Percentiles rank a stretch among this genome's conserved stretches.
These are phyloP conservation scores for Lotus japonicus DNA, from an alignment of 306 rosid species.

Conservation along the genomic window DNA sequence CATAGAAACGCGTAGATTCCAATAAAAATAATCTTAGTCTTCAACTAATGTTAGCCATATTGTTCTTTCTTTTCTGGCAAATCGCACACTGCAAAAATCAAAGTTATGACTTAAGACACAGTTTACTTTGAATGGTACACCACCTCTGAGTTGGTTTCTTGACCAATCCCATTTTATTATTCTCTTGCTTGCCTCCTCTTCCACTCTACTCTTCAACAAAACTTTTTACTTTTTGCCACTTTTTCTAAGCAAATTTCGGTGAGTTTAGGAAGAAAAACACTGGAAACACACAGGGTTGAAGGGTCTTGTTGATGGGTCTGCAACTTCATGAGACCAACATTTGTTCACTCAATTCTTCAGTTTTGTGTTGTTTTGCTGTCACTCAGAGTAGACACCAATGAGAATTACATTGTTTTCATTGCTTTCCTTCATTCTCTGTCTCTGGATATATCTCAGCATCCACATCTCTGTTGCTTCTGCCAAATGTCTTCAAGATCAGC, in stretches of 20 bases:
- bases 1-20: slow-evolving; percentile 17
- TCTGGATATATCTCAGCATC: slow-evolving; percentile 3
- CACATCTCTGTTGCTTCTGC: slow-evolving; percentile 12
- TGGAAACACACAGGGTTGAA: not conserved
- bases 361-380: not conserved
- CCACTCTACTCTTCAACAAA: not conserved
- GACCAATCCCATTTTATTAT: not conserved
- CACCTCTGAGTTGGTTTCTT: not conserved
- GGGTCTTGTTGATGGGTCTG: slow-evolving; percentile 22
- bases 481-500: slow-evolving; percentile 38
- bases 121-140: slow-evolving; percentile 25
- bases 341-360: not conserved
- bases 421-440: slow-evolving; percentile 17
- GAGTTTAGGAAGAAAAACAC: not conserved
- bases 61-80: slow-evolving; percentile 6
- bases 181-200: not conserved
- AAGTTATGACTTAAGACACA: not conserved
- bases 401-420: slow-evolving; percentile 24
- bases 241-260: not conserved
- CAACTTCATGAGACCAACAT: not conserved
- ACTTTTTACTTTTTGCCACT: not conserved
- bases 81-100: not conserved
- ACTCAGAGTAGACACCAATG: slow-evolving; percentile 22
- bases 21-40: not conserved
- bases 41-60: not conserved